Evolutionary conservation across 2,329 filamentous ascomycete species (phyloP), one percentile per base, ranked within the genome.

Genomic region (Alternaria gaisen): DNA sequence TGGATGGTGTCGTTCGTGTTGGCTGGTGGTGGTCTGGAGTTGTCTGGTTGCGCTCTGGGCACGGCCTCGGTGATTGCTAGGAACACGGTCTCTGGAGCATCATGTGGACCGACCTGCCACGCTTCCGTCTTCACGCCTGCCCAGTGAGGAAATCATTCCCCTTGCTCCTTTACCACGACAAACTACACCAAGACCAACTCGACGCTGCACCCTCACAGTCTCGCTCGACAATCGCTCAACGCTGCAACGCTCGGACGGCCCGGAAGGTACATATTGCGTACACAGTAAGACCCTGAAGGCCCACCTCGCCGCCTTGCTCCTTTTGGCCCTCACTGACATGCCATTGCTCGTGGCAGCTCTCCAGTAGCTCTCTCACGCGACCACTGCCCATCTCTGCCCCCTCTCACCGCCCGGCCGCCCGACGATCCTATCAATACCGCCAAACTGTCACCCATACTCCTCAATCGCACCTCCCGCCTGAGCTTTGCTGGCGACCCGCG

Each of bases 401-500:
- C 22, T 42, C 32, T 34, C 47, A 40, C 41, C 51, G 34, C 53
- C 55, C 48, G 50, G 30, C 51, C 46, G 42, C 50, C 54, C 54
- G 38, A 52, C 58, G 22, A 61, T 24, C 47, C 56, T 52, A 50
- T 46, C 83, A 91, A 91, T 82, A 94, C 92, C 92, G 92, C 90
- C 92, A 96, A 97, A 84, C 90, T 96, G 92, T 94, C 93, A 90
- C 92, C 94, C 80, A 90, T 95, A 82, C 86, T 97, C 77, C 87
- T 96, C 76, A 90, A 92, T 80, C 92, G 92, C 80, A 93, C 92
- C 85, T 90, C 74, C 58, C 73, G 80, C 72, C 79, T 95, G 86
- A 93, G 92, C 81, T 96, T 95, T 87, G 91, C 93, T 85, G 90
- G 90, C 85, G 90, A 90, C 83, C 86, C 88, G 82, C 85, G 89